Evolutionary conservation across 805 yeast genomes (phyloP), one percentile per base, ranked within the genome.

Genomic region (Wickerhamomyces strasburgensis): DNA sequence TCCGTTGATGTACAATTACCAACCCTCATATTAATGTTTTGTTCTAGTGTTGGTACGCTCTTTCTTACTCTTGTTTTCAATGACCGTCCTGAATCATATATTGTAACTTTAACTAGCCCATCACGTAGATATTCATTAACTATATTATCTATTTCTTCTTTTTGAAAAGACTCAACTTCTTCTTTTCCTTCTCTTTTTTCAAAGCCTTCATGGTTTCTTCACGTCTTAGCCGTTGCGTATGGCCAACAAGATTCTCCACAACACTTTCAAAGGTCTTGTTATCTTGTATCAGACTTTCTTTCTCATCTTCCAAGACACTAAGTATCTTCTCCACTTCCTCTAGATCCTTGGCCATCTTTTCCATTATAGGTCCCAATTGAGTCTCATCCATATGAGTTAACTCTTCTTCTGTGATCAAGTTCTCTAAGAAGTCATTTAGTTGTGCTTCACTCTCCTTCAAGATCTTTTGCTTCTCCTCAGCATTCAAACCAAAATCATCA

Each of bases 241-340:
- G 88, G 6, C 95, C 97, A 13, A 89, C 84, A 48, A 89, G 64
- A 50, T 86, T 88, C 54, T 87, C 95, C 29, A 93, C 88, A 47
- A 93, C 95, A 3, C 81, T 72, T 49, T 90, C 95, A 54, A 81
- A 88, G 13, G 89, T 75, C 24, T 72, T 73, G 50, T 84, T 83
- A 56, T 88, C 94, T 29, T 68, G 71, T 39, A 64, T 64, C 14
- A 80, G 60, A 7, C 70, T 76, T 25, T 57, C 55, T 33, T 72
- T 64, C 40, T 72, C 65, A 42, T 70, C 58, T 33, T 67, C 66
- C 83, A 89, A 80, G 9, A 73, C 62, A 11, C 65, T 55, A 11
- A 73, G 52, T 24, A 67, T 51, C 8, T 43, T 53, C 35, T 68
- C 66, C 3, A 75, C 61, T 4, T 47, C 52, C 17, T 47, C 49